Conservation (phyloP, 2,329 filamentous ascomycete species). For the Keithomyces neogunnii region DNA sequence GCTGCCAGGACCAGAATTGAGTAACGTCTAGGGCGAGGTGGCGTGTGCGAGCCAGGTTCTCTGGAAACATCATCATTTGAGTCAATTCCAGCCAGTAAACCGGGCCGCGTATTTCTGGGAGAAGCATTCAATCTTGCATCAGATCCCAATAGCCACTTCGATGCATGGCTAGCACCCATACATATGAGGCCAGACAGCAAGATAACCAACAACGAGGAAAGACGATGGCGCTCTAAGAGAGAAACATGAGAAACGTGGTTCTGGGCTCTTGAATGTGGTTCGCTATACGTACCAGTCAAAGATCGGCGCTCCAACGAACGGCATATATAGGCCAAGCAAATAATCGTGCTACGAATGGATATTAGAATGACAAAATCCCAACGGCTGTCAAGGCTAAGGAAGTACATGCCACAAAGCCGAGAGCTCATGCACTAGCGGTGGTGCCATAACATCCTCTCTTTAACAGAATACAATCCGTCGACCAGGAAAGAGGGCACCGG, state of each 20-base stretch:
- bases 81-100: conserved; percentile 11
- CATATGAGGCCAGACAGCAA: conserved; percentile 34
- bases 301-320: conserved; percentile 38
- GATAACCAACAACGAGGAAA: conserved; percentile 39
- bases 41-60: conserved; percentile 25
- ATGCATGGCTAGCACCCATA: conserved; percentile 32
- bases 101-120: conserved; percentile 10
- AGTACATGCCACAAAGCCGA: conserved; percentile 9
- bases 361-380: not conserved
- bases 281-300: conserved; percentile 32
- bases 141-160: conserved; percentile 37
- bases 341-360: conserved; percentile 27
- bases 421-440: conserved; percentile 6
- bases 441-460: conserved; percentile 8
- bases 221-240: conserved; percentile 35
- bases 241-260: conserved; percentile 5
- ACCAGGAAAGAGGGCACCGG: no score
- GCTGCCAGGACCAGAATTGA: conserved; percentile 35
- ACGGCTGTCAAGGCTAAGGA: not conserved
- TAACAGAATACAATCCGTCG: not conserved
- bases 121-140: conserved; percentile 35
- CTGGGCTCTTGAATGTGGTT: not conserved
- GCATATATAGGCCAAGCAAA: conserved; percentile 40
- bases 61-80: conserved; percentile 21
- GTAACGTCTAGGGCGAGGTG: conserved; percentile 37